phyloP scores from a whole-genome alignment of 257 asterid species.

The Capsicum pubescens region DNA sequence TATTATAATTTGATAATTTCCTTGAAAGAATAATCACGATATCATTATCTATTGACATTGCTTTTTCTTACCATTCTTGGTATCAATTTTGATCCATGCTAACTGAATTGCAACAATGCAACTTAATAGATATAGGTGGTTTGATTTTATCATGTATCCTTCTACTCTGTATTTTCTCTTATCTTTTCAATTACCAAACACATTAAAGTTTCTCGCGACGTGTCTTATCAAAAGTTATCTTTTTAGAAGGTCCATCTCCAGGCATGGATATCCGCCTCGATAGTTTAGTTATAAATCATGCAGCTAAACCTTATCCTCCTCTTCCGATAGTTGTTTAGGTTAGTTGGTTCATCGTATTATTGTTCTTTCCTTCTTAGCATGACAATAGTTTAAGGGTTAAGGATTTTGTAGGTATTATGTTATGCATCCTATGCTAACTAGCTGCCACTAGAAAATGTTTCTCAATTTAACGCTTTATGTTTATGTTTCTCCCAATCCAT shows the following conservation, averaged over 20 bases:
- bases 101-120: not conserved
- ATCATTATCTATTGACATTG: not conserved
- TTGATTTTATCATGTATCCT: not conserved
- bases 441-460: not conserved
- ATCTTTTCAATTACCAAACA: not conserved
- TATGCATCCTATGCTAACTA: not conserved
- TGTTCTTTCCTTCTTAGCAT: not conserved
- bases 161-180: not conserved
- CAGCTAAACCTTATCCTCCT: constrained; percentile 71
- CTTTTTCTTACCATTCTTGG: not conserved
- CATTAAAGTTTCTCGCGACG: not conserved
- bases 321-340: constrained; percentile 74
- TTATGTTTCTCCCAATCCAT: not conserved
- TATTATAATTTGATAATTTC: no score
- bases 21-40: not conserved
- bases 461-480: not conserved
- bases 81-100: not conserved
- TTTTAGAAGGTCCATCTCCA: constrained; percentile 87
- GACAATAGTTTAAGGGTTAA: not conserved
- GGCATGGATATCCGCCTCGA: constrained; percentile 90
- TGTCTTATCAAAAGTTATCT: constrained; percentile 42
- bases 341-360: not conserved
- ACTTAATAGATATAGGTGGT: constrained; percentile 6
- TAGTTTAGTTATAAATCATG: constrained; percentile 66
- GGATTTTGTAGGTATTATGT: not conserved